phyloP scores from a whole-genome alignment of 306 rosid species.

The Morella rubra region DNA sequence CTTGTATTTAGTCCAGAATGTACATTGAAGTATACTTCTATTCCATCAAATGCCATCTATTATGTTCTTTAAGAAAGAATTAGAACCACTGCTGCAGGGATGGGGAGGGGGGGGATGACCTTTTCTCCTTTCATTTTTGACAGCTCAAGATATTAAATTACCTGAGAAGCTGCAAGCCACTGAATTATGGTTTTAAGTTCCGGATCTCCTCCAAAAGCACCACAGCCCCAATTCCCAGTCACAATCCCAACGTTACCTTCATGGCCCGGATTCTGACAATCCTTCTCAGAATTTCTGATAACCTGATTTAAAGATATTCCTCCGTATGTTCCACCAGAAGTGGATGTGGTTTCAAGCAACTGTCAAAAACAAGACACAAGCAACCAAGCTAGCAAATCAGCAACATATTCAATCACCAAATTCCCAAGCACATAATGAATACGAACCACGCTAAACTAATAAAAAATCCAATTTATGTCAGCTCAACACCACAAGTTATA shows the following conservation, averaged over 20 bases:
- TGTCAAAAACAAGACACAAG: conserved; percentile 20
- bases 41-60: neutral
- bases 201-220: conserved; percentile 97
- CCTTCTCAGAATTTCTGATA: conserved; percentile 31
- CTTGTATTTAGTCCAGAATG: neutral
- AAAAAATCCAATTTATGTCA: neutral
- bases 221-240: conserved; percentile 98
- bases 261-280: conserved; percentile 24
- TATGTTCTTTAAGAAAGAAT: neutral
- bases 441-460: neutral
- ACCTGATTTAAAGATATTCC: conserved; percentile 29
- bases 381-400: conserved; percentile 15
- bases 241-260: conserved; percentile 61
- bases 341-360: conserved; percentile 39
- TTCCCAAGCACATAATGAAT: neutral
- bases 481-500: conserved; percentile 2
- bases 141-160: conserved; percentile 35
- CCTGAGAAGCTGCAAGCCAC: conserved; percentile 99
- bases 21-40: neutral
- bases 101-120: neutral
- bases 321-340: conserved; percentile 34
- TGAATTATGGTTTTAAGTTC: conserved; percentile 80
- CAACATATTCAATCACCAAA: conserved; percentile 11
- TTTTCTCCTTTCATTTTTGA: conserved; percentile 1
- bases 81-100: no score